Conservation (phyloP, 2,329 filamentous ascomycete genomes). For the Xylaria multiplex region DNA sequence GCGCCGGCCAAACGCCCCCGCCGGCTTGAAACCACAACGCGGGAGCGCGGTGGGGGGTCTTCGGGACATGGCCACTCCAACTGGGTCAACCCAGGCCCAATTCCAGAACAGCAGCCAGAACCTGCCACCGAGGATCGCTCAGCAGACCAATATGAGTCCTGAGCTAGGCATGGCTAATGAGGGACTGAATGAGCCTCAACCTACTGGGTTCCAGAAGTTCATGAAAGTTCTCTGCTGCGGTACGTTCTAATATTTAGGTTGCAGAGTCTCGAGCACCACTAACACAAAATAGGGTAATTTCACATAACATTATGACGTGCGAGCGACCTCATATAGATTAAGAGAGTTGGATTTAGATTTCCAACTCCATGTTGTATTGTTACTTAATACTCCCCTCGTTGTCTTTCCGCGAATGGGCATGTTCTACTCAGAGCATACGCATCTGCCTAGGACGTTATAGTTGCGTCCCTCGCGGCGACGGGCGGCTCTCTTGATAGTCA, state of each 20-base stretch:
- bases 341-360: conserved; percentile 45
- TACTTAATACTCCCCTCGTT: conserved; percentile 47
- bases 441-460: conserved; percentile 35
- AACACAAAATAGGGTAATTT: conserved; percentile 44
- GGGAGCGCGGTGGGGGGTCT: conserved; percentile 78
- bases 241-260: conserved; percentile 53
- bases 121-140: conserved; percentile 72
- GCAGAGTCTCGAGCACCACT: not conserved
- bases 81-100: conserved; percentile 92
- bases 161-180: conserved; percentile 65
- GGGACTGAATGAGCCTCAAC: conserved; percentile 74
- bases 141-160: conserved; percentile 68
- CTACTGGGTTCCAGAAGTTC: conserved; percentile 87
- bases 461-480: conserved; percentile 24
- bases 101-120: conserved; percentile 97
- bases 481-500: conserved; percentile 7
- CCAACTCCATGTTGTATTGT: conserved; percentile 41
- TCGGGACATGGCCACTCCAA: conserved; percentile 82
- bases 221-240: conserved; percentile 94
- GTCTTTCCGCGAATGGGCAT: conserved; percentile 30
- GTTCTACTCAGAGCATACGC: conserved; percentile 37
- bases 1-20: conserved; percentile 82
- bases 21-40: conserved; percentile 78
- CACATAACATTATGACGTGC: conserved; percentile 39
- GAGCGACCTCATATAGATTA: conserved; percentile 48